These are phyloP conservation scores for Zygnema cylindricum DNA, from an alignment of 139 green algal genomes.

Conservation along the genomic window DNA sequence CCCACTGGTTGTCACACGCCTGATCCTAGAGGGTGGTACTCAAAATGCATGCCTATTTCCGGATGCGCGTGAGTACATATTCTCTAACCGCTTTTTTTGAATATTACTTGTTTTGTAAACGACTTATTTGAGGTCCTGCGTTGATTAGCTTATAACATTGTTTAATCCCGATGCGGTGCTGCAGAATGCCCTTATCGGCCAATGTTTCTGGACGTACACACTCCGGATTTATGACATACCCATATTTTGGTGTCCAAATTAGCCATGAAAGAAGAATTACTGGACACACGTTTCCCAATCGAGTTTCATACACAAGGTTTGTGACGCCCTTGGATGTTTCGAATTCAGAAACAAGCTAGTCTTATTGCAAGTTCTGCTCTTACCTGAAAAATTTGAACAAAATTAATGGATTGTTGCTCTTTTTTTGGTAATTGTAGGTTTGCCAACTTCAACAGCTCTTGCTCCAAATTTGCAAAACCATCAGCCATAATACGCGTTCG, in stretches of 20 bases:
- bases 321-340: neutral
- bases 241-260: neutral
- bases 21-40: neutral
- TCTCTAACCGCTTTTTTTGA: neutral
- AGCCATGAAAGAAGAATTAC: neutral
- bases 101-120: neutral
- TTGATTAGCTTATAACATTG: neutral
- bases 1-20: neutral
- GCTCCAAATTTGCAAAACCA: neutral
- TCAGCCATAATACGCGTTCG: neutral
- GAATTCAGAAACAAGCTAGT: too few relatives aligned
- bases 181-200: neutral
- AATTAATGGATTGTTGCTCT: neutral
- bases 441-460: neutral
- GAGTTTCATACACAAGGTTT: too few relatives aligned
- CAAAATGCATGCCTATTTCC: neutral
- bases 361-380: too few relatives aligned
- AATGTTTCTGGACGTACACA: neutral
- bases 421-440: neutral
- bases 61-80: neutral
- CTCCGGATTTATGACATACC: neutral
- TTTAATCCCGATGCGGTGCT: too few relatives aligned
- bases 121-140: neutral
- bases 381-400: too few relatives aligned
- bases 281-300: neutral